Evolutionary conservation across 2,329 filamentous ascomycete genomes (phyloP), one percentile per base, ranked within the genome.

Genomic region (Tolypocladium ophioglossoides): DNA sequence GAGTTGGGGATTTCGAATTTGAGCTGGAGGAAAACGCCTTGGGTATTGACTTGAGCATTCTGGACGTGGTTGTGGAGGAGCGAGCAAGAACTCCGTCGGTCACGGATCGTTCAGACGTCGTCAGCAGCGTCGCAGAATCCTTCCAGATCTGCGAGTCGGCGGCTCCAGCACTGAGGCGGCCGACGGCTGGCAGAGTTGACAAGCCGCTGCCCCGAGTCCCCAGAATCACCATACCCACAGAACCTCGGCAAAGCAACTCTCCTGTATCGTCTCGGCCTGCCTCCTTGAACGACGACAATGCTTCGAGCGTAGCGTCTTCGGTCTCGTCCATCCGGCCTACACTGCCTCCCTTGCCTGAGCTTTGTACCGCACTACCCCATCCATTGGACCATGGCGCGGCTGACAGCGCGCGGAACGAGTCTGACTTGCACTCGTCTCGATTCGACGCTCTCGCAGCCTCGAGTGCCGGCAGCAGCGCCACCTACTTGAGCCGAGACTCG

Each of bases 1-100:
- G 87, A 57, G 90, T 94, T 58, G 91, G 91, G 22, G 91, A 96
- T 68, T 95, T 96, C 60, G 91, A 96, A 68, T 83, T 91, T 60
- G 89, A 95, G 66, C 77, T 88, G 53, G 83, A 87, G 60, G 72
- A 72, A 20, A 69, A 65, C 58, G 70, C 75, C 34, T 70, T 87
- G 30, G 79, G 77, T 9, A 76, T 85, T 52, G 79, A 84, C 58
- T 66, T 83, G 32, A 70, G 67, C 18, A 68, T 77, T n/a, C 69
- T 83, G 48, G 74, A 80, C 53, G 63, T 70, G 9, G 65, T 70
- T n/a, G 65, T 62, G 2, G 61, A 70, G 14, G 70, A 74, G 41
- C 62, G 62, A 16, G 58, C 64, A 3, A 62, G 63, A 39, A 65
- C 66, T 2, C 65, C 67, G 7, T 71, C 70, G 0, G 59, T 66